Evolutionary conservation across 2,329 filamentous ascomycete species (phyloP).

Genomic region (Apiospora phragmitis): DNA sequence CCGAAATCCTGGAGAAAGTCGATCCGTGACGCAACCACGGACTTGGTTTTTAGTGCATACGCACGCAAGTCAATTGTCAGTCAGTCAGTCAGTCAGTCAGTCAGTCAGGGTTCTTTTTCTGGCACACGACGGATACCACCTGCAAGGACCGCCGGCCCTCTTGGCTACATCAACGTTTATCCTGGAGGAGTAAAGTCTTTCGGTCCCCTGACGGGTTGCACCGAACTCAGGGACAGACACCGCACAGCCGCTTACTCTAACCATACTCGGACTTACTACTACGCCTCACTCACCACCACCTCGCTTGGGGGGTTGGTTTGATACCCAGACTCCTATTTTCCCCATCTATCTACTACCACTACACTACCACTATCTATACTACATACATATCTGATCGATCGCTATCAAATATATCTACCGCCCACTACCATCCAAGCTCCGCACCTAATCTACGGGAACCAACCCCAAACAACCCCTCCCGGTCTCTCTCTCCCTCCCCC

Average conservation of each 20-base stretch:
- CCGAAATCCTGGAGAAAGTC: constrained; percentile 4
- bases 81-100: neutral
- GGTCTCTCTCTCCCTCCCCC: neutral
- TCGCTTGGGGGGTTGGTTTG: neutral
- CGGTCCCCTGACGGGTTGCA: neutral
- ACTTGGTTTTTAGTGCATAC: constrained; percentile 1
- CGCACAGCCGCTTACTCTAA: neutral
- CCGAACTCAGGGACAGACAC: neutral
- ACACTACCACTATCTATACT: neutral
- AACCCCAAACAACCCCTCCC: neutral
- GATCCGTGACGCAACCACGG: constrained; percentile 5
- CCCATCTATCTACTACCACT: neutral
- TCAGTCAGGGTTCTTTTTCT: neutral
- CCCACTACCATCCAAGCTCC: neutral
- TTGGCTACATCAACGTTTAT: neutral
- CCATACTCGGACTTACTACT: neutral
- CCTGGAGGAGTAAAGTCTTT: neutral
- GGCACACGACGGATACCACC: neutral
- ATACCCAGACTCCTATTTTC: neutral
- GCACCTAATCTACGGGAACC: neutral
- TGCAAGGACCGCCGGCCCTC: neutral
- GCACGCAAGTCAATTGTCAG: neutral
- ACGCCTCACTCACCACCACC: neutral
- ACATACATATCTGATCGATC: neutral
- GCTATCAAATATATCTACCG: neutral